phyloP scores from a whole-genome alignment of 352 stramenopile species.

The Phytophthora boehmeriae region DNA sequence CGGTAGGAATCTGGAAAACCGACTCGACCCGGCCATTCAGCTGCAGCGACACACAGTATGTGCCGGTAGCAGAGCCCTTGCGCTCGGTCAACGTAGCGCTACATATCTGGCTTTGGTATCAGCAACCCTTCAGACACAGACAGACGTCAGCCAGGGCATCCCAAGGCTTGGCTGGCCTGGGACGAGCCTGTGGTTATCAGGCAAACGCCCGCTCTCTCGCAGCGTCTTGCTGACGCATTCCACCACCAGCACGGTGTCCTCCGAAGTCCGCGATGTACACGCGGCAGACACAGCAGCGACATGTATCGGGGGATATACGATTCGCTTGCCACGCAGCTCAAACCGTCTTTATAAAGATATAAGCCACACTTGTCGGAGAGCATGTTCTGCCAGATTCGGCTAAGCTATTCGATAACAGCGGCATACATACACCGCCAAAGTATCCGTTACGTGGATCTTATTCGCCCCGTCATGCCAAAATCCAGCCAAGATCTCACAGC shows the following conservation, averaged over 20 bases:
- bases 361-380: no score
- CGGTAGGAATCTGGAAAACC: conserved; percentile 35
- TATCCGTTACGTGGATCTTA: no score
- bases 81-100: conserved; percentile 25
- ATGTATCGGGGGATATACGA: conserved; percentile 36
- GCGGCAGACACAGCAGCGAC: conserved; percentile 6
- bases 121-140: conserved; percentile 24
- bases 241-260: conserved; percentile 14
- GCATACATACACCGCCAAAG: no score
- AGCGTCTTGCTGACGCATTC: conserved; percentile 24
- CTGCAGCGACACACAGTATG: conserved; percentile 18
- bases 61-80: conserved; percentile 7
- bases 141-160: conserved; percentile 6
- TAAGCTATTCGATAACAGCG: no score
- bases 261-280: no score
- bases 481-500: background rate
- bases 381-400: no score
- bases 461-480: conserved; percentile 1
- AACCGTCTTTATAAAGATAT: conserved; percentile 17
- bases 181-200: conserved; percentile 27
- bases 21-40: conserved; percentile 19
- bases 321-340: conserved; percentile 4
- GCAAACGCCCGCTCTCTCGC: conserved; percentile 12
- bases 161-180: conserved; percentile 15
- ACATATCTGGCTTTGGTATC: background rate